Evolutionary conservation across 768 basidiomycete genomes (phyloP).

Genomic region (Tephrocybe sp.): DNA sequence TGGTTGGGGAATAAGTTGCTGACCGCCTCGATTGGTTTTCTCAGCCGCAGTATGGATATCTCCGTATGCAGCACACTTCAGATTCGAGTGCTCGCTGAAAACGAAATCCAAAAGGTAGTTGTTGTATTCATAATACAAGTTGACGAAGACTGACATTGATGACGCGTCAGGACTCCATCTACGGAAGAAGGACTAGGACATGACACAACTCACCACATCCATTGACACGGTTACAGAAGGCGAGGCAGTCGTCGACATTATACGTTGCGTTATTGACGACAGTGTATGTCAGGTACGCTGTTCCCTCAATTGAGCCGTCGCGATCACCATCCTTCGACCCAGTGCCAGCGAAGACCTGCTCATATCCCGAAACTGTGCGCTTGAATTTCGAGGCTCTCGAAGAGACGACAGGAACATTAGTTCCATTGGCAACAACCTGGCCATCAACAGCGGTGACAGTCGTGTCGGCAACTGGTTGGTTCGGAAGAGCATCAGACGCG

Average conservation of each 20-base stretch:
- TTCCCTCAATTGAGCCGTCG: conserved; percentile 47
- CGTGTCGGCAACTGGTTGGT: conserved; percentile 35
- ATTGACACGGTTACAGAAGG: conserved; percentile 35
- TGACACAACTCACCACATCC: conserved; percentile 39
- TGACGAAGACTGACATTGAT: conserved; percentile 41
- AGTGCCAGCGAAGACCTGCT: conserved; percentile 38
- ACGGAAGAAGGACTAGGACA: not conserved
- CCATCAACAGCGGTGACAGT: conserved; percentile 47
- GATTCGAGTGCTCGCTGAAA: conserved; percentile 38
- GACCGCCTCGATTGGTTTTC: conserved; percentile 46
- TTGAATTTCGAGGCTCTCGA: not conserved
- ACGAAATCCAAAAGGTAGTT: conserved; percentile 40
- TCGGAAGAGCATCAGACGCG: conserved; percentile 25
- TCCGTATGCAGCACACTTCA: conserved; percentile 48
- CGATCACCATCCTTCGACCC: conserved; percentile 33
- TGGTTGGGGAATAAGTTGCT: conserved; percentile 35
- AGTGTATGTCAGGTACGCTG: conserved; percentile 48
- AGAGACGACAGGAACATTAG: conserved; percentile 12
- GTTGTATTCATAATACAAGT: conserved; percentile 50
- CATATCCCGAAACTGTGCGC: conserved; percentile 24
- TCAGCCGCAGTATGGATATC: conserved; percentile 42
- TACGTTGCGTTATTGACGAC: conserved; percentile 46
- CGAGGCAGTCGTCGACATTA: conserved; percentile 41
- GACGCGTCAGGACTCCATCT: conserved; percentile 1
- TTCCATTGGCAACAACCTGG: conserved; percentile 22